Evolutionary conservation across 352 stramenopile species (phyloP), one percentile per base, ranked within the genome.

Genomic region (Phytophthora tentaculata): DNA sequence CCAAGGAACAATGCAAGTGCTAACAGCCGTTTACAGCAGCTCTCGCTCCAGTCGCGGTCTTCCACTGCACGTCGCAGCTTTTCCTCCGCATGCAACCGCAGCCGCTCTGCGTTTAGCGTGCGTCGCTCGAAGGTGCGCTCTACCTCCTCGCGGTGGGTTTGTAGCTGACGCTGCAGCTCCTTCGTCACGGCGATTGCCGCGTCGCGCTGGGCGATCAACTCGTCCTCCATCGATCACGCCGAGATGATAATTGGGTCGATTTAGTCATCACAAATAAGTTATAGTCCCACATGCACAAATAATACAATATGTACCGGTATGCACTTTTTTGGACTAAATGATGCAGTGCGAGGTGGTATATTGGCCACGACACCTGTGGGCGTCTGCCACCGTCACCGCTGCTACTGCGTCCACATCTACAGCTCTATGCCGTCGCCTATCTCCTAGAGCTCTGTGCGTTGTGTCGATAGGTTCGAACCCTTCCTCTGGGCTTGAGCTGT

Each of bases 171-270:
- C 71, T 91, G 84, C 22, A 92, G 73, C 74, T 92, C 84, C 61
- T 88, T 87, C 19, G 80, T 88, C 54, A 92, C 84, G 51, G 84
- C 84, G 59, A 92, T 88, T 32, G 84, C 84, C 22, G 84, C 84
- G 48, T 92, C 84, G 37, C 84, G 82, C 80, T 92, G 84, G 39
- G 84, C 84, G 26, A 84, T 77, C 22, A 92, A 69, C 68, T 92
- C 84, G 56, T 90, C 82, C 53, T 92, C 84, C 84, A 92, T 78
- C 61, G 80, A 61, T 49, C 5, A 16, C 6, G 5, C 22, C 41
- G 10, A 14, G 7, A 39, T 39, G 32, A 39, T 39, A 39, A 39
- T 39, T 39, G 32, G 2, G 32, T 39, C 32, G 10, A 14, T 16
- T 39, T 39, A 9, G 32, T 14, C 1, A 16, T 39, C 10, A 39